A percentile compares a stretch with the other conserved stretches of the same genome.
Conservation (phyloP, 768 basidiomycete genomes). For the Auriscalpium orientale region DNA sequence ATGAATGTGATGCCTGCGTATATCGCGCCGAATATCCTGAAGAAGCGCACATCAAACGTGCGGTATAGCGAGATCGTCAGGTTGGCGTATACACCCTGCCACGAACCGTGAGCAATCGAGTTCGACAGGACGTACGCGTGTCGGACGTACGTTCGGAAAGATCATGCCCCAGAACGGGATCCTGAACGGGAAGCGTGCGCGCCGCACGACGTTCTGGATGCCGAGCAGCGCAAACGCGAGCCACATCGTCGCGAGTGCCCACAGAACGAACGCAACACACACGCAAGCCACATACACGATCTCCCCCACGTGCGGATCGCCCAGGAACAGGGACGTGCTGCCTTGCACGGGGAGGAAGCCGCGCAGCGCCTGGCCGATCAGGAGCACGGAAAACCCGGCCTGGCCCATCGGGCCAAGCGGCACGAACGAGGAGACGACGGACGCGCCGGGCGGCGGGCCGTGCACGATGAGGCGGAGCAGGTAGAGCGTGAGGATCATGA, state of each 20-base stretch:
- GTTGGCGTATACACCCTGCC: conserved; percentile 59
- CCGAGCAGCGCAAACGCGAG: conserved; percentile 48
- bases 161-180: conserved; percentile 61
- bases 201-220: conserved; percentile 34
- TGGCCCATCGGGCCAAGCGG: conserved; percentile 71
- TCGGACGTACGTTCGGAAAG: conserved; percentile 54
- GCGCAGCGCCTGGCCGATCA: conserved; percentile 46
- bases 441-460: conserved; percentile 41
- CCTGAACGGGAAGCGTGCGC: conserved; percentile 40
- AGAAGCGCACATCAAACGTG: conserved; percentile 44
- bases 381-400: conserved; percentile 47
- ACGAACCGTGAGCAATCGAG: neutral
- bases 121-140: neutral
- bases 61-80: conserved; percentile 46
- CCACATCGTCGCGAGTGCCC: conserved; percentile 62
- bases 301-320: conserved; percentile 26
- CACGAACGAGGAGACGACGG: conserved; percentile 57
- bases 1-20: conserved; percentile 43
- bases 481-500: conserved; percentile 64
- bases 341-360: conserved; percentile 28
- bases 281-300: conserved; percentile 39
- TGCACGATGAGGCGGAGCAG: conserved; percentile 49
- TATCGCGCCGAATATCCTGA: conserved; percentile 50
- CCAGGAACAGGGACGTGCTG: conserved; percentile 30
- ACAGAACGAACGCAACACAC: conserved; percentile 44